Conservation (phyloP, 768 basidiomycete species). For the Rhodotorula graminis region DNA sequence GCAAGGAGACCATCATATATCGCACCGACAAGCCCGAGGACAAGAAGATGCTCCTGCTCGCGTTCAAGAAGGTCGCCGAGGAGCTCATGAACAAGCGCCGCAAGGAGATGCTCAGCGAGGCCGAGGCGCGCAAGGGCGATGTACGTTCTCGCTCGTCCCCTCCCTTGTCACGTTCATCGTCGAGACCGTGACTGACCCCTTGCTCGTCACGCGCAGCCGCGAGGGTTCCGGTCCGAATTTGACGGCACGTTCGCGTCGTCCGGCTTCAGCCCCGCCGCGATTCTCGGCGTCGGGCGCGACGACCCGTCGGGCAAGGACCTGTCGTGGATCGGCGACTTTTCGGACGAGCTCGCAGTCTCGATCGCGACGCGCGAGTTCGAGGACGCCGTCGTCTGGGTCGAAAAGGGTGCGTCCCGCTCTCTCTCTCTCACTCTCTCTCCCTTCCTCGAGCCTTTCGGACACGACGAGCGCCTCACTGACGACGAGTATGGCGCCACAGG, state of each 20-base stretch:
- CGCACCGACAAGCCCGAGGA: conserved; percentile 73
- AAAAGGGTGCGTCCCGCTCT: conserved; percentile 58
- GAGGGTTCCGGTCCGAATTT: conserved; percentile 21
- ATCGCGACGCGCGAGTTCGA: conserved; percentile 86
- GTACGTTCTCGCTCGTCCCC: conserved; percentile 4
- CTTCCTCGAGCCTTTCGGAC: too few relatives aligned
- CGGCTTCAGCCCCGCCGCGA: conserved; percentile 25
- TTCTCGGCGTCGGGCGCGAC: conserved; percentile 52
- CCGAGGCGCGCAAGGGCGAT: conserved; percentile 64
- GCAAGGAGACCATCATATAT: conserved; percentile 92
- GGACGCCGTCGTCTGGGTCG: conserved; percentile 74
- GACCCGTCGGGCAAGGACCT: conserved; percentile 74
- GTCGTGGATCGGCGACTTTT: conserved; percentile 84
- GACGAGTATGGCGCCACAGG: conserved; percentile 47
- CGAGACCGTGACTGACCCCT: neutral
- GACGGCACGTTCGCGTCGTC: conserved; percentile 29
- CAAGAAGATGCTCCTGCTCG: conserved; percentile 76
- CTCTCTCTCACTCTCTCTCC: too few relatives aligned
- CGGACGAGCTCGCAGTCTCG: conserved; percentile 83
- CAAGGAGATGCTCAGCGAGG: conserved; percentile 62
- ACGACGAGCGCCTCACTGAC: neutral
- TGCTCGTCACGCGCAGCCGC: conserved; percentile 9
- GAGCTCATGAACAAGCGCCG: conserved; percentile 80
- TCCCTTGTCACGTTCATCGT: neutral
- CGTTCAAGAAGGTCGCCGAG: conserved; percentile 88